These are phyloP conservation scores for Kazachstania africana DNA, from an alignment of 805 yeast genomes.

Conservation along the genomic window DNA sequence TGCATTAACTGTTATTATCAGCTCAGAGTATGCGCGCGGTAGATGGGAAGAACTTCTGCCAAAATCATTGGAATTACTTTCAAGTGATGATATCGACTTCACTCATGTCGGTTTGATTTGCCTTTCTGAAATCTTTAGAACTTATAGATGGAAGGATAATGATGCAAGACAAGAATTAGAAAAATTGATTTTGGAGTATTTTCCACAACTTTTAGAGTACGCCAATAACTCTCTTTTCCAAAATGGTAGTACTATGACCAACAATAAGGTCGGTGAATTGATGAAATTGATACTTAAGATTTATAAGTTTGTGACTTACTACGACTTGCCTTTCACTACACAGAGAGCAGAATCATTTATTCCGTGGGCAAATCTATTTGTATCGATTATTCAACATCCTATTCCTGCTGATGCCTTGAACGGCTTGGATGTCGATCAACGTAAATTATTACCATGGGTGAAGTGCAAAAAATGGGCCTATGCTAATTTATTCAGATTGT, in stretches of 20 bases:
- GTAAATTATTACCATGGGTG: slow-evolving; percentile 53
- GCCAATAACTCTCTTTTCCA: slow-evolving; percentile 43
- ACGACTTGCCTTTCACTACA: slow-evolving; percentile 56
- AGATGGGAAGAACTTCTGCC: slow-evolving; percentile 46
- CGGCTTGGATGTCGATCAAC: slow-evolving; percentile 33
- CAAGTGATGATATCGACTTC: slow-evolving; percentile 30
- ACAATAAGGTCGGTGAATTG: slow-evolving; percentile 51
- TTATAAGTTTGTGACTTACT: slow-evolving; percentile 65
- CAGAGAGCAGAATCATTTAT: slow-evolving; percentile 41
- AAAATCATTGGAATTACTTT: slow-evolving; percentile 34
- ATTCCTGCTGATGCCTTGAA: slow-evolving; percentile 20
- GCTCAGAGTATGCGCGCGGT: slow-evolving; percentile 34
- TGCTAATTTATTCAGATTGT: slow-evolving; percentile 62
- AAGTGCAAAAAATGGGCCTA: slow-evolving; percentile 84
- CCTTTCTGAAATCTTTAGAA: slow-evolving; percentile 55
- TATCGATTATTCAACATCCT: slow-evolving; percentile 53
- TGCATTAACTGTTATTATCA: slow-evolving; percentile 40
- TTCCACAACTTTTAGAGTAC: slow-evolving; percentile 54
- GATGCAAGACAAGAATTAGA: slow-evolving; percentile 43
- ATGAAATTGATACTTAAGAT: slow-evolving; percentile 60
- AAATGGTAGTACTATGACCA: slow-evolving; percentile 23
- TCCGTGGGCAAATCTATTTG: slow-evolving; percentile 71
- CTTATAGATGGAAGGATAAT: slow-evolving; percentile 61
- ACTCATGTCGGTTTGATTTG: slow-evolving; percentile 60
- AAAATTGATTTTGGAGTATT: slow-evolving; percentile 40